phyloP scores from a whole-genome alignment of 1,284 basidiomycete genomes.

The Heliocybe sulcata region DNA sequence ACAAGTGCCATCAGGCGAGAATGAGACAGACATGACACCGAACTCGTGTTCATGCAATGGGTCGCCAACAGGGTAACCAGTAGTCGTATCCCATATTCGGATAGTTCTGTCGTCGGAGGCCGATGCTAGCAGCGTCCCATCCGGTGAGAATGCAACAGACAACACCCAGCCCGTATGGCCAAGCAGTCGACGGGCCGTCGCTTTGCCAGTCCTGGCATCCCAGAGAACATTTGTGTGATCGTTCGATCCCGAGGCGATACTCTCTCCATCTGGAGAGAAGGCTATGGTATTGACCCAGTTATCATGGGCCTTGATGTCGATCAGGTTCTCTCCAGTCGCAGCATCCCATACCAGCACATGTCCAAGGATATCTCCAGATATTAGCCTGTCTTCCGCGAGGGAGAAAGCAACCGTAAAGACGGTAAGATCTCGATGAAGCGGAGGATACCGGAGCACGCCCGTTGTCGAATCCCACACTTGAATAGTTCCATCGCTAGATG shows the following conservation, averaged over 20 bases:
- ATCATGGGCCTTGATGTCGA: too few species aligned
- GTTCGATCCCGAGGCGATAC: not conserved
- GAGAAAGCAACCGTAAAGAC: too few species aligned
- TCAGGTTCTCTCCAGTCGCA: too few species aligned
- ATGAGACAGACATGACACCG: not conserved
- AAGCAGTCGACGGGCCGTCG: not conserved
- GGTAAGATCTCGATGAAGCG: too few species aligned
- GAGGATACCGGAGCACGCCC: too few species aligned
- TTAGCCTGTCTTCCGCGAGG: too few species aligned
- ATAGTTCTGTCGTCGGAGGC: constrained; percentile 9
- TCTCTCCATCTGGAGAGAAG: not conserved
- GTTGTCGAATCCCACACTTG: too few species aligned
- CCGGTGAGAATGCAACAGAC: constrained; percentile 10
- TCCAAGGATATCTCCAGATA: too few species aligned
- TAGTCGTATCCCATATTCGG: constrained; percentile 10
- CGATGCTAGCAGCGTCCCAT: constrained; percentile 10
- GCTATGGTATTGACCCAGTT: not conserved
- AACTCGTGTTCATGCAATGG: not conserved
- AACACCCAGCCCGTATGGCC: not conserved
- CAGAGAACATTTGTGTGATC: not conserved
- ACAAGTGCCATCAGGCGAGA: constrained; percentile 3
- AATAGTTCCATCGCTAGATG: too few species aligned
- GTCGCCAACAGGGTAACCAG: not conserved
- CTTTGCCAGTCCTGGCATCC: not conserved
- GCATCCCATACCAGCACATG: too few species aligned